Conservation (phyloP, 1,139 yeast genomes). For the Wickerhamomyces sp. region DNA sequence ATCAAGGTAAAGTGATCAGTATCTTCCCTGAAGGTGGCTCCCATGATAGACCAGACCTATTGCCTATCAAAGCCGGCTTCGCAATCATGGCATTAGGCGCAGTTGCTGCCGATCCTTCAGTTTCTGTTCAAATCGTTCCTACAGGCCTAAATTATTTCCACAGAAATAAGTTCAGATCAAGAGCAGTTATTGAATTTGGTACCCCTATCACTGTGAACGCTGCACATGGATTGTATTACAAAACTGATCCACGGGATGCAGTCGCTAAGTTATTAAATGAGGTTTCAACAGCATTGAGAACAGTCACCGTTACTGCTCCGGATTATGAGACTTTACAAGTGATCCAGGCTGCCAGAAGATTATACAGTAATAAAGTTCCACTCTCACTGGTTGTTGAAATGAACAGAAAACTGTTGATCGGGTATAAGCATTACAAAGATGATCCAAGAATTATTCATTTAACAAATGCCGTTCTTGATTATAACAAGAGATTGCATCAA, state of each 20-base stretch:
- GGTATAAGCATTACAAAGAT: slow-evolving; percentile 57
- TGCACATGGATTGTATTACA: slow-evolving; percentile 50
- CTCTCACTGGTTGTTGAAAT: slow-evolving; percentile 66
- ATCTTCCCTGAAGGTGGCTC: slow-evolving; percentile 82
- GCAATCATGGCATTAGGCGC: slow-evolving; percentile 82
- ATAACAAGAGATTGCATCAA: slow-evolving; percentile 49
- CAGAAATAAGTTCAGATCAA: slow-evolving; percentile 69
- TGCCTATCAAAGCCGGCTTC: slow-evolving; percentile 77
- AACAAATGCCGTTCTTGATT: slow-evolving; percentile 46
- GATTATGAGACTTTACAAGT: slow-evolving; percentile 74
- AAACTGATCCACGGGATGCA: slow-evolving; percentile 49
- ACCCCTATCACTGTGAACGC: slow-evolving; percentile 56
- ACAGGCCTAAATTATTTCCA: slow-evolving; percentile 77
- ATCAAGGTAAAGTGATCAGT: slow-evolving; percentile 54
- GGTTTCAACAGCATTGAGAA: slow-evolving; percentile 53
- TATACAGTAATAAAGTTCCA: slow-evolving; percentile 57
- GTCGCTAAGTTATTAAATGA: slow-evolving; percentile 52
- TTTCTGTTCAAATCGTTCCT: slow-evolving; percentile 60
- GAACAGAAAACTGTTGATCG: slow-evolving; percentile 62
- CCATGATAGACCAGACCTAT: slow-evolving; percentile 70
- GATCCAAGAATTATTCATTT: slow-evolving; percentile 52
- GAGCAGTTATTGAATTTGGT: slow-evolving; percentile 76
- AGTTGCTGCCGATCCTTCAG: slow-evolving; percentile 51
- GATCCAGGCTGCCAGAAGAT: slow-evolving; percentile 71
- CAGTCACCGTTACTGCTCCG: slow-evolving; percentile 72